Base-by-base conservation (phyloP, 1,139 yeast genomes). In the Blastobotrys illinoisensis region DNA sequence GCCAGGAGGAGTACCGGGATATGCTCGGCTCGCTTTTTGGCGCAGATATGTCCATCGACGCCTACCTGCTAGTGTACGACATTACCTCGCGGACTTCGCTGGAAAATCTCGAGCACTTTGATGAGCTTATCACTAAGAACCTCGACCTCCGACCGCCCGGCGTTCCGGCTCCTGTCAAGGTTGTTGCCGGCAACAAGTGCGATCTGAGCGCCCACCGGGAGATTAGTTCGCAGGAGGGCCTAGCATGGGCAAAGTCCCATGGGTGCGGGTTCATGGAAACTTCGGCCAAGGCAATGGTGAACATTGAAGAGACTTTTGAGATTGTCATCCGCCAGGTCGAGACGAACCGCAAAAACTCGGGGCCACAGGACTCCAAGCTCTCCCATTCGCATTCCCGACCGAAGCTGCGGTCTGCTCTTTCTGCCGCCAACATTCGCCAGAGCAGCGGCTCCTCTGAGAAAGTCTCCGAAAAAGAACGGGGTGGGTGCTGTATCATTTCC, bases 11-110 rank as follows among this genome's bases (percentile, higher is more conserved):
- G 56, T 71, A 71, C 58, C 59, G 74, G 26, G 74, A 70, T 48
- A 69, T 71, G 69, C 59, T 96, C 68, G 96, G 90, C 70, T 62
- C 71, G 23, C 58, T 68, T 53, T 69, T 66, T 57, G 88, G 64
- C 47, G 63, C 87, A 64, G 89, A 89, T 83, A 80, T 95, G 62
- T 84, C 93, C 9, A 96, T 96, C 50, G 96, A 89, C 69, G 97
- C 97, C 16, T 90, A 88, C 66, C 73, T 90, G 53, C 74, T 90
- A 59, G 97, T 89, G 16, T 90, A 90, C 69, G 88, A 95, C 43
- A 91, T 90, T 61, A 88, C 93, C 54, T 87, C 90, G 58, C 78
- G 83, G 58, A 83, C 83, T 63, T 86, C 96, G 5, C 79, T 88
- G 64, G 90, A 88, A 64, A 96, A 89, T 70, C 77, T 90, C 64